Evolutionary conservation across 2,329 filamentous ascomycete genomes (phyloP), one percentile per base, ranked within the genome.

Genomic region (Hymenoscyphus infarciens): DNA sequence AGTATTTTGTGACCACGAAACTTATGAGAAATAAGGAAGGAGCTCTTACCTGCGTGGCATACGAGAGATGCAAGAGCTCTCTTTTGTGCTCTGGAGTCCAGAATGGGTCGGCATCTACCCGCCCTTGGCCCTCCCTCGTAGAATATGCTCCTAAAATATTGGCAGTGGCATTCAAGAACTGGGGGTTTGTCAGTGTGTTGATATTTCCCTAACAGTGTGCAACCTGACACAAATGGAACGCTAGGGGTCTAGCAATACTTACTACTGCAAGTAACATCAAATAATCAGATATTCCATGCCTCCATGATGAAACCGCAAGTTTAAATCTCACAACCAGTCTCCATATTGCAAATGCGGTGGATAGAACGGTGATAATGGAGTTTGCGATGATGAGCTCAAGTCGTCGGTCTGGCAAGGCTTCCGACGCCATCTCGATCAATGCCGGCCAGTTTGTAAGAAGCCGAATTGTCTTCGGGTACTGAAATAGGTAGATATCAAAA

Each of bases 261-360:
- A 57, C 56, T 10, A 57, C 27, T 10, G 56, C 56, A 25, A 39
- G 3, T n/a, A 57, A 22, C 33, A 57, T 27, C 25, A 57, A 27
- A n/a, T 57, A 57, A 27, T 57, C 56, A 5, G 33, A 39, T 38
- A 57, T 39, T 10, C 56, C 33, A 19, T 39, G 56, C 15, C 11
- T 57, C 56, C 25, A 42, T n/a, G 33, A 42, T 5, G 53, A 56
- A 3, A 29, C 16, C 1, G 53, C 29, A 31, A 57, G 35, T 7
- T 22, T 42, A 25, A 19, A 39, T 29, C 56, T 57, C 7, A 57
- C 56, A 42, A 57, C n/a, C 5, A 57, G 25, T 19, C 56, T 57
- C 56, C 56, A 57, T 57, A 45, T 27, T 27, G 56, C 56, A 22
- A 57, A 27, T 5, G 22, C 38, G 2, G 56, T 57, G 38, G 33